phyloP scores from a whole-genome alignment of 441 rosid species.

The Pelargonium citronellum region DNA sequence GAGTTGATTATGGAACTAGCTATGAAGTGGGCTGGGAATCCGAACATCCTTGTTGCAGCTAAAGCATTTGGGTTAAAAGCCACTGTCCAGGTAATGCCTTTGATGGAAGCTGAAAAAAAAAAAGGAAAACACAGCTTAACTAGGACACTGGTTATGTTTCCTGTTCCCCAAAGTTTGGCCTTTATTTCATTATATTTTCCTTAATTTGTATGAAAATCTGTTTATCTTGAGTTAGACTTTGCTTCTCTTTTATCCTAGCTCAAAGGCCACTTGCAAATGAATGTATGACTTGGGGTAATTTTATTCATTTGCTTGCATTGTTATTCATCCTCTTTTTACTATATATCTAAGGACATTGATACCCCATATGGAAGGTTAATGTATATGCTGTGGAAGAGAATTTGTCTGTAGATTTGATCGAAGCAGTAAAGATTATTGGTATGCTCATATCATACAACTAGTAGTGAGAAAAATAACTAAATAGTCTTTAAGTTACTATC shows the following conservation, averaged over 20 bases:
- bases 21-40: constrained; percentile 70
- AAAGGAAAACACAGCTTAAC: neutral
- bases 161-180: neutral
- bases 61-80: constrained; percentile 61
- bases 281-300: no score
- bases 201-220: neutral
- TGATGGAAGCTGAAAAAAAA: neutral
- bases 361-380: no score
- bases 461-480: neutral
- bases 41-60: constrained; percentile 49
- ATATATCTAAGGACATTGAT: no score
- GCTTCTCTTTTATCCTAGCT: no score
- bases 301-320: no score
- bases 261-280: no score
- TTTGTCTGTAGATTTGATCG: no score
- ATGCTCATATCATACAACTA: neutral
- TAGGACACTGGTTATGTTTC: neutral
- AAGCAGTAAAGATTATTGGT: no score
- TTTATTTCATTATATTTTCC: neutral
- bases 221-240: no score
- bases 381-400: no score
- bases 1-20: constrained; percentile 62
- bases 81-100: constrained; percentile 45
- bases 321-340: no score
- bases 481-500: no score